Base-by-base conservation (phyloP, 495 filamentous ascomycete species). In the Talaromyces trachyspermus region DNA sequence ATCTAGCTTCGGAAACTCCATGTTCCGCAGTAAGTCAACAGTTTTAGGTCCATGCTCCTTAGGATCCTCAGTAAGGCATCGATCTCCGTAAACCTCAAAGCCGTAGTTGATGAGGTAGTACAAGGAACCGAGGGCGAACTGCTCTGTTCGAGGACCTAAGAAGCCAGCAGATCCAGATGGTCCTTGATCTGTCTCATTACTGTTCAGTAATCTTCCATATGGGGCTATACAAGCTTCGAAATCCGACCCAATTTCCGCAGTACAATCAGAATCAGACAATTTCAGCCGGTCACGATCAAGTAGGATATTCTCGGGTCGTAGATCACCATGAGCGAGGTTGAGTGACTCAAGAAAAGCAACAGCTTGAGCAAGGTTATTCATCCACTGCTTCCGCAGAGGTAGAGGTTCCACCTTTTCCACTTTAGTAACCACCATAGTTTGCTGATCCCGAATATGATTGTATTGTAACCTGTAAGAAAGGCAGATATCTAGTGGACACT, bases 41-140 rank as follows among this genome's bases (percentile, higher is more conserved):
- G 61, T 47, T 36, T 53, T 59, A 24, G 52, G 58, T 17, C 61
- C 58, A 60, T 69, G 61, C 1, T 69, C 61, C n/a, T 58, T 48
- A 36, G 57, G 57, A 59, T 64, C 59, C 9, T 68, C 55, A 22
- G 58, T 48, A 27, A 66, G 55, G 54, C 47, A 49, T 51, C 35
- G 54, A 55, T 68, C 56, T 17, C 53, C 53, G 50, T 64, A 64
- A 50, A 68, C 56, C 35, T 65, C 59, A 58, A 61, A 60, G 11
- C 63, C 63, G 30, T 70, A 64, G 45, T 63, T 66, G 9, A 67
- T 66, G 0, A 56, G 25, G 48, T 69, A 69, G 50, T 49, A 69
- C 12, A 68, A 39, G n/a, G 60, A 67, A 32, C 65, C 63, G 27
- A 68, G 54, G 11, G 62, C 62, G 19, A 70, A 68, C 39, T 62